Base-by-base conservation (phyloP, 495 filamentous ascomycete genomes). In the Cenococcum geophilum region DNA sequence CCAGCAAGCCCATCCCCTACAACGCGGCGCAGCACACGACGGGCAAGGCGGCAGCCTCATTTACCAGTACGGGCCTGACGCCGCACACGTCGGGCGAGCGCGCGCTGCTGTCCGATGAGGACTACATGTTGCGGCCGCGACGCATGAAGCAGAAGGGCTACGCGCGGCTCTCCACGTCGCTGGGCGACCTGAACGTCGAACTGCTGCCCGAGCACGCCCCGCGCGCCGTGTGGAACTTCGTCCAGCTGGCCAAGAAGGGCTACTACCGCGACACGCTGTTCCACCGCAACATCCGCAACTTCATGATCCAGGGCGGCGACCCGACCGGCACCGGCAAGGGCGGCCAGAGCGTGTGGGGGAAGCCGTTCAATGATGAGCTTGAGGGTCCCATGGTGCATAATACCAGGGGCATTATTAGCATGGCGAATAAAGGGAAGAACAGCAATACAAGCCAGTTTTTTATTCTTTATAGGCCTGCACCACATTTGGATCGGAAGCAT, bases 231-330 rank as follows among this genome's bases (percentile, higher is more conserved):
- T 99, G 91, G 88, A 99, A 99, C 73, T 97, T 99, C 73, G 80
- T 93, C 45, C 86, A 89, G 54, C 78, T 99, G 9, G 82, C 91
- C 10, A 88, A 96, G 68, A 87, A 84, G 60, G 95, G 92, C 0
- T 95, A 96, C 75, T 99, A 97, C 77, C 83, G 82, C 49, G 81
- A 78, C 69, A 82, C 95, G 8, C 66, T 79, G 21, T 97, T 97
- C 70, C 93, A 99, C 73, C 85, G 93, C 54, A 95, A 91, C 71
- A 96, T 99, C 68, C 81, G 82, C 25, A 90, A 88, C 61, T 99
- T 99, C 73, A 99, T 99, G 93, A 88, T 97, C 59, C 93, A 99
- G 71, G 95, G 95, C 57, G 93, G 93, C 61, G 93, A 98, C 70
- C 93, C 93, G 0, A 89, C 89, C 0, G 92, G 91, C 0, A 95